A percentile compares a stretch with the other conserved stretches of the same genome.
These are phyloP conservation scores for Pistacia integerrima DNA, from an alignment of 345 rosid genomes.

Conservation along the genomic window DNA sequence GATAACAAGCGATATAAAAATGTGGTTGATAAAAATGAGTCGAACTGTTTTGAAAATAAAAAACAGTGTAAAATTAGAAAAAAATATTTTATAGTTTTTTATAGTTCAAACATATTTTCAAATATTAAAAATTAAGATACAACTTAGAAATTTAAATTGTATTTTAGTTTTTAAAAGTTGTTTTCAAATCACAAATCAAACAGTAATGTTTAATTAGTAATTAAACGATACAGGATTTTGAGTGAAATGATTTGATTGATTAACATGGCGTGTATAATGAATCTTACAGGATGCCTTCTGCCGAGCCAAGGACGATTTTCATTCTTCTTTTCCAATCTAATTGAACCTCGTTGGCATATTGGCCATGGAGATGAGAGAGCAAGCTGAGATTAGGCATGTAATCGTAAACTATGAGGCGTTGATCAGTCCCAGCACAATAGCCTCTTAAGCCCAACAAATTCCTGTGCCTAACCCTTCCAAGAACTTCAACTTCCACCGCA, in stretches of 20 bases:
- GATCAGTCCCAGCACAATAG: slow-evolving; percentile 64
- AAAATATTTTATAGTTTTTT: too few relatives aligned
- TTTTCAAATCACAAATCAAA: too few relatives aligned
- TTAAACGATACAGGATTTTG: neutral
- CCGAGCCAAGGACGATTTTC: slow-evolving; percentile 60
- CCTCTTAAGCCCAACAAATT: slow-evolving; percentile 70
- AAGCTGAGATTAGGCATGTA: slow-evolving; percentile 81
- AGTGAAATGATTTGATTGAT: neutral
- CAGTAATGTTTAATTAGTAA: too few relatives aligned
- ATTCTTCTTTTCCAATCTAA: slow-evolving; percentile 65
- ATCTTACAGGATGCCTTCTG: slow-evolving; percentile 65
- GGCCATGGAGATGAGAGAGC: slow-evolving; percentile 73
- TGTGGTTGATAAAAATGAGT: too few relatives aligned
- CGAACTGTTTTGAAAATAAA: too few relatives aligned
- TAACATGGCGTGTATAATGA: too few relatives aligned
- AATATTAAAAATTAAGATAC: too few relatives aligned
- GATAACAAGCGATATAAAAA: too few relatives aligned
- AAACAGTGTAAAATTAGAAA: too few relatives aligned
- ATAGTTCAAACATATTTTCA: too few relatives aligned
- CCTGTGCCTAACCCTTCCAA: slow-evolving; percentile 72
- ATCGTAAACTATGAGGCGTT: slow-evolving; percentile 68
- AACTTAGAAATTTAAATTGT: too few relatives aligned
- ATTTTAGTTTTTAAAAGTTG: too few relatives aligned
- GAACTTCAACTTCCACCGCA: slow-evolving; percentile 74
- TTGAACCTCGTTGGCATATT: slow-evolving; percentile 45